Evolutionary conservation across 352 stramenopile species (phyloP).

Genomic region (Peronospora destructor): DNA sequence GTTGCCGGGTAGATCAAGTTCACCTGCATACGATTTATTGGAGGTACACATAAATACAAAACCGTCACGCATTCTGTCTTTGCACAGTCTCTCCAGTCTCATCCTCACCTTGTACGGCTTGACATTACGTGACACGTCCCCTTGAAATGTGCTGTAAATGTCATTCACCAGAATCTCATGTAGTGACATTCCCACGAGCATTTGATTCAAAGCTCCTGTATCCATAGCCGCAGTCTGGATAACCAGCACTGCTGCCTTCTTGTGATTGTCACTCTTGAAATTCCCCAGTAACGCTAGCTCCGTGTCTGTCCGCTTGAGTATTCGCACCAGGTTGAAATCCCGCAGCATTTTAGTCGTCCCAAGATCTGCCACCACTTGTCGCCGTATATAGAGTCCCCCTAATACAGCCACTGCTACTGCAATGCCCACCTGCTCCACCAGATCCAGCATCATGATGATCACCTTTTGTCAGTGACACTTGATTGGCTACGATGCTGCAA

Average conservation of each 20-base stretch:
- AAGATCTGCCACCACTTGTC: slow-evolving; percentile 20
- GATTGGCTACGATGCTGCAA: slow-evolving; percentile 23
- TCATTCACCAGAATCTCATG: slow-evolving; percentile 71
- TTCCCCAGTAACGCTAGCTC: slow-evolving; percentile 66
- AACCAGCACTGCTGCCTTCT: slow-evolving; percentile 58
- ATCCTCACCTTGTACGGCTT: slow-evolving; percentile 64
- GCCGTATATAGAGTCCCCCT: slow-evolving; percentile 29
- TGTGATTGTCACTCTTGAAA: slow-evolving; percentile 53
- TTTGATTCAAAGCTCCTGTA: slow-evolving; percentile 26
- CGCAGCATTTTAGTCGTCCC: slow-evolving; percentile 37
- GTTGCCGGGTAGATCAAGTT: slow-evolving; percentile 81
- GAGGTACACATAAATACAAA: background rate
- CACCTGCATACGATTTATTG: slow-evolving; percentile 26
- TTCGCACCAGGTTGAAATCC: slow-evolving; percentile 51
- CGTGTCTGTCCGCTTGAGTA: slow-evolving; percentile 60
- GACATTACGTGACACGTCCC: slow-evolving; percentile 53
- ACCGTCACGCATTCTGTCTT: background rate
- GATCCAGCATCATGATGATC: slow-evolving; percentile 4
- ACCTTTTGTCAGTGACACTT: slow-evolving; percentile 7
- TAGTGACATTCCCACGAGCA: slow-evolving; percentile 57
- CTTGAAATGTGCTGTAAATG: slow-evolving; percentile 76
- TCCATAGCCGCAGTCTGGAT: slow-evolving; percentile 62
- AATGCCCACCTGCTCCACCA: slow-evolving; percentile 23
- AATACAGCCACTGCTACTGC: slow-evolving; percentile 24
- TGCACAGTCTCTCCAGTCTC: background rate